A percentile compares a stretch with the other conserved stretches of the same genome.
These are phyloP conservation scores for Floccularia luteovirens DNA, from an alignment of 768 basidiomycete genomes.

Conservation along the genomic window DNA sequence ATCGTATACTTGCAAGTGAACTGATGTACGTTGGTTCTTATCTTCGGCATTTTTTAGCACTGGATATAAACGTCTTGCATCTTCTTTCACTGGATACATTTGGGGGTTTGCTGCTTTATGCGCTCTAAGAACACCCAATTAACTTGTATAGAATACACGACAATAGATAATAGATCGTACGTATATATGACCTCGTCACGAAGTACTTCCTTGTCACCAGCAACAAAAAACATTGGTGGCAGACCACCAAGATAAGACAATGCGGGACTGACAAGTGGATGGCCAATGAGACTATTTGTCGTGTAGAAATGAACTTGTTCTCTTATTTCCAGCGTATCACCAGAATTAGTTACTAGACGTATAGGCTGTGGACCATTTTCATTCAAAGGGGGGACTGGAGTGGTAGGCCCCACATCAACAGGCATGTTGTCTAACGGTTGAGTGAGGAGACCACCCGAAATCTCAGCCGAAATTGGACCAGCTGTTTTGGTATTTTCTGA, in stretches of 20 bases:
- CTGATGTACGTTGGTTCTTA: slow-evolving; percentile 54
- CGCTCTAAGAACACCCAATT: slow-evolving; percentile 38
- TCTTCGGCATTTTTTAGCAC: slow-evolving; percentile 45
- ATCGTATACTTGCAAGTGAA: slow-evolving; percentile 92
- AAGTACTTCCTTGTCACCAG: slow-evolving; percentile 85
- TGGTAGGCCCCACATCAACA: slow-evolving; percentile 42
- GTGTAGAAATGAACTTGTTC: slow-evolving; percentile 85
- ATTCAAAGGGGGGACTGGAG: slow-evolving; percentile 30
- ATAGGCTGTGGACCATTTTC: slow-evolving; percentile 35
- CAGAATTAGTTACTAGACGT: slow-evolving; percentile 32
- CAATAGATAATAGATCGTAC: slow-evolving; percentile 31
- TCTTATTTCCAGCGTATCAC: slow-evolving; percentile 45
- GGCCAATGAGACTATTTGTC: slow-evolving; percentile 65
- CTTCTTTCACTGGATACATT: slow-evolving; percentile 44
- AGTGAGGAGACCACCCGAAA: slow-evolving; percentile 6
- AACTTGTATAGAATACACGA: not conserved
- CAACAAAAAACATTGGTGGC: slow-evolving; percentile 79
- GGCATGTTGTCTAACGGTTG: slow-evolving; percentile 15
- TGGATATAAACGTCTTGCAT: slow-evolving; percentile 46
- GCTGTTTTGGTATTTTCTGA: slow-evolving; percentile 14
- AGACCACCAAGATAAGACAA: slow-evolving; percentile 84
- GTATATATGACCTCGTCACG: slow-evolving; percentile 88
- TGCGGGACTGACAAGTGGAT: slow-evolving; percentile 81
- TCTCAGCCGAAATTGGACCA: not conserved
- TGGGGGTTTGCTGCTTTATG: slow-evolving; percentile 89